These are phyloP conservation scores for Carex myosuroides DNA, from an alignment of 176 grass and related monocot species.

Conservation along the genomic window DNA sequence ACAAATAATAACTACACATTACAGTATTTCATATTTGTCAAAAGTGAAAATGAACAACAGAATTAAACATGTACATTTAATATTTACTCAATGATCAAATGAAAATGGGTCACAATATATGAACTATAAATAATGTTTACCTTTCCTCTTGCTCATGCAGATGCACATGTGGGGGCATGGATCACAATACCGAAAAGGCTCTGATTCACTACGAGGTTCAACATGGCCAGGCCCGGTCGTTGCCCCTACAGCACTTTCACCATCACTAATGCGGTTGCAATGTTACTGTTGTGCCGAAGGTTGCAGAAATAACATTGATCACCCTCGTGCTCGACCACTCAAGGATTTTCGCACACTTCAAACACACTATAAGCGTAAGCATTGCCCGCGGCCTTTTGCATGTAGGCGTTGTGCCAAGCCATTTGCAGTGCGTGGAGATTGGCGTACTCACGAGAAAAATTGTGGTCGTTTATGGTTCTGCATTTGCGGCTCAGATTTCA, in stretches of 20 bases:
- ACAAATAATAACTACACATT: neutral
- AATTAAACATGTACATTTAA: neutral
- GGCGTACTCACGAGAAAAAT: slow-evolving; percentile 93
- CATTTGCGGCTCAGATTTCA: slow-evolving; percentile 91
- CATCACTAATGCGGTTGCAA: slow-evolving; percentile 49
- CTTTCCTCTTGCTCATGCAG: slow-evolving; percentile 19
- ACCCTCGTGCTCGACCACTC: slow-evolving; percentile 61
- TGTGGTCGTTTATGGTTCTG: slow-evolving; percentile 92
- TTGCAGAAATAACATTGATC: slow-evolving; percentile 72
- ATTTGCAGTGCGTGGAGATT: slow-evolving; percentile 88
- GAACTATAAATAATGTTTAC: neutral
- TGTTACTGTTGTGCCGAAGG: slow-evolving; percentile 94
- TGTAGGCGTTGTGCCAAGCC: slow-evolving; percentile 72
- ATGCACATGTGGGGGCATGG: slow-evolving; percentile 99
- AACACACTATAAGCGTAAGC: slow-evolving; percentile 83
- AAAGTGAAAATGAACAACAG: neutral
- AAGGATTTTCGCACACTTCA: slow-evolving; percentile 93
- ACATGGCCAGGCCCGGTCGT: slow-evolving; percentile 20
- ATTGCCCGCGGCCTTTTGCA: slow-evolving; percentile 63
- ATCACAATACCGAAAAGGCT: slow-evolving; percentile 70
- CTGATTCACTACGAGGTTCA: slow-evolving; percentile 50
- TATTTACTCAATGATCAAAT: neutral
- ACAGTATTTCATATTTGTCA: neutral
- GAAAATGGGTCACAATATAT: neutral
- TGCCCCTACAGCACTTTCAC: neutral